Conservation (phyloP, 805 yeast species). For the Saturnispora sanitii region DNA sequence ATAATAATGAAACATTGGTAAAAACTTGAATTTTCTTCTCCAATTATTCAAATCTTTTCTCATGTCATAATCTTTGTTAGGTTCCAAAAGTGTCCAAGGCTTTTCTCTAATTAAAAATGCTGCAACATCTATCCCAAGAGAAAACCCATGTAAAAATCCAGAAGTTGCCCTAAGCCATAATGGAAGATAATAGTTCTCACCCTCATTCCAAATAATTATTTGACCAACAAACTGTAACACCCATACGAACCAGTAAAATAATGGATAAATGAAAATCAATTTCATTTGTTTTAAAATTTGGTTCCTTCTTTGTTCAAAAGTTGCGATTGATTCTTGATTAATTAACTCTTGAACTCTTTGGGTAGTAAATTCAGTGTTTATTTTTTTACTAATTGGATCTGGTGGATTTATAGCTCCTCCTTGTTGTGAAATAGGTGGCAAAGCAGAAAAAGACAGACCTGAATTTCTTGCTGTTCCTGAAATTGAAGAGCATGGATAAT, state of each 20-base stretch:
- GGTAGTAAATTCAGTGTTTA: conserved; percentile 14
- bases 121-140: conserved; percentile 65
- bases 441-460: background rate
- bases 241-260: conserved; percentile 76
- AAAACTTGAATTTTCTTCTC: conserved; percentile 18
- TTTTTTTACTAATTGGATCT: too few relatives aligned
- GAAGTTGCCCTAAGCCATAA: conserved; percentile 55
- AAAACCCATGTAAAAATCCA: conserved; percentile 73
- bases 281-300: conserved; percentile 70
- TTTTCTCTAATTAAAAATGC: conserved; percentile 71
- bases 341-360: conserved; percentile 28
- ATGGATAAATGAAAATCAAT: conserved; percentile 73
- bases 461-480: background rate
- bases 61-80: conserved; percentile 18
- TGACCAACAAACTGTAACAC: conserved; percentile 65
- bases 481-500: background rate
- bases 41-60: conserved; percentile 12
- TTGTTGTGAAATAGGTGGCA: background rate
- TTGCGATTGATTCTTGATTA: conserved; percentile 50
- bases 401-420: background rate
- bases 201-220: conserved; percentile 38
- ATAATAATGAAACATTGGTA: conserved; percentile 22
- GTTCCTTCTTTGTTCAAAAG: conserved; percentile 52
- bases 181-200: conserved; percentile 38
- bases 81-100: conserved; percentile 50